phyloP scores from a whole-genome alignment of 2,329 filamentous ascomycete genomes.

The Sclerotinia borealis region DNA sequence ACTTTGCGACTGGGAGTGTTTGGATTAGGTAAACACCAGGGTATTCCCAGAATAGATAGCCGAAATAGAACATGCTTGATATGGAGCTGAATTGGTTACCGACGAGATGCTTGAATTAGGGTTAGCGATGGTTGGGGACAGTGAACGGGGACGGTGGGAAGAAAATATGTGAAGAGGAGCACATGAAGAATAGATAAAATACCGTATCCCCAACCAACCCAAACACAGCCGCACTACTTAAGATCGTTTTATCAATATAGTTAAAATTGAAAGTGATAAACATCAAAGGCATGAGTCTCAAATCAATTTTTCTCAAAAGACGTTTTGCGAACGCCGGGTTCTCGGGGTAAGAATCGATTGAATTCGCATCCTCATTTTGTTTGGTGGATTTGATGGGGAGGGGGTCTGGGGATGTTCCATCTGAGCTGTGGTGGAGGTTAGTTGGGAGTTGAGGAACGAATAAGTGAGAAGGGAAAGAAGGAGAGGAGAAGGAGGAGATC shows the following conservation, averaged over 20 bases:
- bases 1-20: conserved; percentile 33
- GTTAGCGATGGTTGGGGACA: not conserved
- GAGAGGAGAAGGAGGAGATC: too few species aligned
- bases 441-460: not conserved
- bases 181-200: too few species aligned
- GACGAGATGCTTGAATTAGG: not conserved
- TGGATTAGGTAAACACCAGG: conserved; percentile 34
- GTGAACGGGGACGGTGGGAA: not conserved
- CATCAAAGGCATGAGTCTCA: conserved; percentile 46
- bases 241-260: conserved; percentile 35
- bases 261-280: conserved; percentile 52
- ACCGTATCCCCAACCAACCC: conserved; percentile 38
- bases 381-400: not conserved
- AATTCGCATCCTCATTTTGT: not conserved
- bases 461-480: too few species aligned
- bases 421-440: not conserved
- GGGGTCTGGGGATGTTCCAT: not conserved
- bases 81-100: conserved; percentile 15
- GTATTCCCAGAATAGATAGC: conserved; percentile 32
- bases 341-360: not conserved
- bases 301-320: conserved; percentile 49
- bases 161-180: not conserved
- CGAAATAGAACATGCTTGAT: conserved; percentile 18
- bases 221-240: conserved; percentile 42
- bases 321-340: not conserved